phyloP scores from a whole-genome alignment of 371 early-diverging fungal species.

The Agmasoma carcini region DNA sequence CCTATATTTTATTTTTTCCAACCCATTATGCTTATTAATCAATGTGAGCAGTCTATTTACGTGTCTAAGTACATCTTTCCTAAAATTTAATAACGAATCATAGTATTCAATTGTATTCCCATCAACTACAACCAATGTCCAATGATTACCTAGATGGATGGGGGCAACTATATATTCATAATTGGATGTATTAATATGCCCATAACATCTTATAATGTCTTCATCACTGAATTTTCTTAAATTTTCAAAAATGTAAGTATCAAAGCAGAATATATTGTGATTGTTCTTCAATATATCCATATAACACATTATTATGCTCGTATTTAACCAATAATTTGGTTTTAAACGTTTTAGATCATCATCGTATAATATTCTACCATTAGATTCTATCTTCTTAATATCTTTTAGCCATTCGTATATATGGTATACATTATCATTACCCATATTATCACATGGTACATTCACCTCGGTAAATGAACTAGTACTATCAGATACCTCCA shows the following conservation, averaged over 20 bases:
- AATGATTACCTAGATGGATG: constrained; percentile 68
- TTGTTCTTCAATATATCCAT: constrained; percentile 19
- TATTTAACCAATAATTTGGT: constrained; percentile 35
- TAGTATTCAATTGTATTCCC: constrained; percentile 61
- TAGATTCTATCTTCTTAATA: background rate
- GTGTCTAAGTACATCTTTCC: constrained; percentile 55
- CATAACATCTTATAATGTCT: constrained; percentile 14
- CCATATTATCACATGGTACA: too few species aligned
- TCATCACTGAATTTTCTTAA: constrained; percentile 4
- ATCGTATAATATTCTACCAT: background rate
- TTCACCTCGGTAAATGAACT: too few species aligned
- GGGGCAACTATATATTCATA: constrained; percentile 67
- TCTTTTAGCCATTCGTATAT: background rate
- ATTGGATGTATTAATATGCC: constrained; percentile 59
- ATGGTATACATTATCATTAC: background rate
- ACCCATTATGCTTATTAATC: constrained; percentile 62
- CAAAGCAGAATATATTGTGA: constrained; percentile 16
- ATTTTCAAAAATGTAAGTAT: constrained; percentile 28
- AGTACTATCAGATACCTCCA: too few species aligned
- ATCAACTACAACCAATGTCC: constrained; percentile 64
- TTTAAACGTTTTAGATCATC: constrained; percentile 23
- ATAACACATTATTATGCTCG: constrained; percentile 46
- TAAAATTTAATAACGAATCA: constrained; percentile 64
- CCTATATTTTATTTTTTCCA: background rate
- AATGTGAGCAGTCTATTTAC: constrained; percentile 54